These are phyloP conservation scores for Cryptococcus amylolentus DNA, from an alignment of 1,284 basidiomycete genomes.

Conservation along the genomic window DNA sequence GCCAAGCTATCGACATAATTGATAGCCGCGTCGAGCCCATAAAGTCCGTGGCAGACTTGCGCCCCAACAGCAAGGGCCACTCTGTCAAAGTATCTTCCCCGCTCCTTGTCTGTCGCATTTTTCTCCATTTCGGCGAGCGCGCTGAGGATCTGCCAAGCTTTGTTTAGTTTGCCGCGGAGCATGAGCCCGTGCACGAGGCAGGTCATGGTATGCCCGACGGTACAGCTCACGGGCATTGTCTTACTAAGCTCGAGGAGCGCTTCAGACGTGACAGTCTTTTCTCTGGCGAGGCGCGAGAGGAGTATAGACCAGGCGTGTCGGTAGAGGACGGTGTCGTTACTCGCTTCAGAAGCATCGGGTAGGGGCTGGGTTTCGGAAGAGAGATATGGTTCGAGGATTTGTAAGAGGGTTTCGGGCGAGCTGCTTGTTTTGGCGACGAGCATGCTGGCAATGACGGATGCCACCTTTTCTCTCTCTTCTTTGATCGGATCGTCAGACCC, in stretches of 20 bases:
- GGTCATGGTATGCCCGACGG: constrained; percentile 21
- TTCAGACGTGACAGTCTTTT: constrained; percentile 5
- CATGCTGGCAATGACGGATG: background rate
- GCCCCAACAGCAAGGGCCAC: constrained; percentile 29
- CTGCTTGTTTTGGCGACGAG: background rate
- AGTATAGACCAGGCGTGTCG: constrained; percentile 28
- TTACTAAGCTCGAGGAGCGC: constrained; percentile 18
- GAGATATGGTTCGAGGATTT: constrained; percentile 2
- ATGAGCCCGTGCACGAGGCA: constrained; percentile 28
- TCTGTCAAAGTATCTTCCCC: constrained; percentile 23
- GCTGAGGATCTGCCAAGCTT: constrained; percentile 26
- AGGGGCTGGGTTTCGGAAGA: background rate
- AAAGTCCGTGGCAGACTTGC: constrained; percentile 13
- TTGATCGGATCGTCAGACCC: background rate
- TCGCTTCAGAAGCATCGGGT: background rate
- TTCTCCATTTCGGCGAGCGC: constrained; percentile 17
- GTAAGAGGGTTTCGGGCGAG: background rate
- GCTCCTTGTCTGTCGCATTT: background rate
- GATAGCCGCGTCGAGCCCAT: constrained; percentile 22
- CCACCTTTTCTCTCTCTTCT: background rate
- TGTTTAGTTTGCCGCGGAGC: constrained; percentile 11
- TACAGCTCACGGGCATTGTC: constrained; percentile 12
- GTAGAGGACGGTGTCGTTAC: background rate
- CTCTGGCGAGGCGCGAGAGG: constrained; percentile 10
- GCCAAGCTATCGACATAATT: constrained; percentile 32